Evolutionary conservation across 1,139 yeast species (phyloP).

Genomic region (Taphrina confusa): DNA sequence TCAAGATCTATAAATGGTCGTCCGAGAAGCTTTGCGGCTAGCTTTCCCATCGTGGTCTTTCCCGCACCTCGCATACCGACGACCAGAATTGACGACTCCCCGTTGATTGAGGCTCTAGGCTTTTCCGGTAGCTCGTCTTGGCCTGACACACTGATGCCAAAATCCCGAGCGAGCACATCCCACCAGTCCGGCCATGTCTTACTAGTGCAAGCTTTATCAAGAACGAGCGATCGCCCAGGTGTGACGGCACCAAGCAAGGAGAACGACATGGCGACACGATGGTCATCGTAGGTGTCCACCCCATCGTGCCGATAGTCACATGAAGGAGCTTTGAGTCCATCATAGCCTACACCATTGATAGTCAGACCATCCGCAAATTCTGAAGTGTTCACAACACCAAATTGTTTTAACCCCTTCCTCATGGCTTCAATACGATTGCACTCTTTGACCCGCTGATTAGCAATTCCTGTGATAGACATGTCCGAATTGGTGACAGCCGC

Average conservation of each 20-base stretch:
- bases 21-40: conserved; percentile 74
- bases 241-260: conserved; percentile 70
- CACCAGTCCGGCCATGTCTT: conserved; percentile 99
- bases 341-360: conserved; percentile 58
- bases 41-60: conserved; percentile 78
- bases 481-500: conserved; percentile 76
- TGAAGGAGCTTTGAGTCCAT: conserved; percentile 49
- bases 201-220: conserved; percentile 89
- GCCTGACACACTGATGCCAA: conserved; percentile 70
- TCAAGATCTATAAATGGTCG: conserved; percentile 80
- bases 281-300: conserved; percentile 84
- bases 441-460: conserved; percentile 96
- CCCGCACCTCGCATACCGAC: conserved; percentile 99
- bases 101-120: conserved; percentile 29
- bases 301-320: conserved; percentile 48
- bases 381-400: conserved; percentile 72
- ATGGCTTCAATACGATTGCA: conserved; percentile 95
- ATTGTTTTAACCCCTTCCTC: conserved; percentile 82
- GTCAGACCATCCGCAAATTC: conserved; percentile 93
- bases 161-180: conserved; percentile 77
- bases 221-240: conserved; percentile 62
- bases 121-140: conserved; percentile 43
- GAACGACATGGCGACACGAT: conserved; percentile 97
- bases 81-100: conserved; percentile 60
- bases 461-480: conserved; percentile 75